Evolutionary conservation across 2,329 filamentous ascomycete species (phyloP).

Genomic region (Botrytis fragariae): DNA sequence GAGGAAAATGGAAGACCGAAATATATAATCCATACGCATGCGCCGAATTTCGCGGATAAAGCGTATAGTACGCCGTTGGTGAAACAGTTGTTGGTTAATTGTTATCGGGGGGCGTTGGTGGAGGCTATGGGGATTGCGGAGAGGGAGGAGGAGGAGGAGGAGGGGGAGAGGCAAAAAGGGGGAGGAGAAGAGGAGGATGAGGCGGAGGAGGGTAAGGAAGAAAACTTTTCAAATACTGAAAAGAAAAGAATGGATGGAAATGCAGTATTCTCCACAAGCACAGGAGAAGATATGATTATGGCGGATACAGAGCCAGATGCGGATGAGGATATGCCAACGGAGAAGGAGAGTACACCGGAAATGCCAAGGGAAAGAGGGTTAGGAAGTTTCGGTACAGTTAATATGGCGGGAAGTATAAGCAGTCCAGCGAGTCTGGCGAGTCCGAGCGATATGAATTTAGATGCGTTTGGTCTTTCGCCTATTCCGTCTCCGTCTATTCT

Average conservation of each 20-base stretch:
- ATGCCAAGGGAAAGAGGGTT: not conserved
- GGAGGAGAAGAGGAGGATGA: too few species aligned
- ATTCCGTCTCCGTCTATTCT: not conserved
- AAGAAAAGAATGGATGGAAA: not conserved
- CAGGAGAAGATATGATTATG: not conserved
- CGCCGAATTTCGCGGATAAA: not conserved
- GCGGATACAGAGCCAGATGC: not conserved
- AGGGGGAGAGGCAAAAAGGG: too few species aligned
- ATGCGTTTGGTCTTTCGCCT: not conserved
- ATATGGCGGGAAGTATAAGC: not conserved
- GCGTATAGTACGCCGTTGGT: conserved; percentile 3
- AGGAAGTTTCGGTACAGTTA: not conserved
- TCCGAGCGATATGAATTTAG: not conserved
- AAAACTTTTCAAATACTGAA: fast-evolving
- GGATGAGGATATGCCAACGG: not conserved
- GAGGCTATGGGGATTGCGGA: not conserved
- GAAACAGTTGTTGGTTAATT: conserved; percentile 8
- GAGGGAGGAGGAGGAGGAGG: not conserved
- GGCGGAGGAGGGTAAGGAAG: too few species aligned
- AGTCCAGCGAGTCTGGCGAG: not conserved
- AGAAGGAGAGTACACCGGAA: not conserved
- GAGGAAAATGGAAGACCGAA: not conserved
- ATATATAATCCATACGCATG: conserved; percentile 7
- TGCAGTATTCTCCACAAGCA: fast-evolving
- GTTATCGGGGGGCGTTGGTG: not conserved